Base-by-base conservation (phyloP, 2,329 filamentous ascomycete species). In the Botrytis porri region DNA sequence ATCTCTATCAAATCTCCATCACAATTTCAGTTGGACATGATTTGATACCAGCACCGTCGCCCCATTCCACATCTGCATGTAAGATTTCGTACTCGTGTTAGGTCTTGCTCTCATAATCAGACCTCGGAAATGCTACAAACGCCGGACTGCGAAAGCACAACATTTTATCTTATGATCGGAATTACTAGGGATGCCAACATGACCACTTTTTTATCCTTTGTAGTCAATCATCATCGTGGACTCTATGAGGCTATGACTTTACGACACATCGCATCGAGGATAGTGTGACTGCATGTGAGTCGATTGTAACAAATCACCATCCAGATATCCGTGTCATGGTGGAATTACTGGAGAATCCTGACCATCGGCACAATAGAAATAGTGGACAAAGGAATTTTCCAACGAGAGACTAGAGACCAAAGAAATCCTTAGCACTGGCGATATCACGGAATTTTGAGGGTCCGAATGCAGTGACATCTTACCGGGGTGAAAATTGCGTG, bases 71-170 rank as follows among this genome's bases (percentile, higher is more conserved):
- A 65, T 48, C 62, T 65, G 62, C 62, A 48, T 65, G 63, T 48
- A 65, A 65, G 41, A 65, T 48, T 65, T 65, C 62, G 41, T 65
- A 65, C 41, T 65, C 62, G 62, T 65, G 60, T 62, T 22, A 20
- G 25, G 20, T 22, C 22, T 48, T 20, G 22, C 45, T 25, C 45
- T 51, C 60, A 16, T 61, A 25, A 25, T 29, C 20, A 12, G 9
- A 32, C 41, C n/a, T 65, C 41, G 41, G 41, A 65, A 29, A 35
- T 25, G 62, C 22, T 10, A 22, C 41, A 65, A 37, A 65, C 63
- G 43, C 63, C 29, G 43, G 63, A 65, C 63, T 65, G 37, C 43
- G 48, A 57, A 57, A 41, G 65, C 48, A 57, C 63, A 66, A 51
- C 29, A 66, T 35, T 37, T 29, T 57, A 37, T 37, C 57, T 1